Percentiles rank a stretch among this genome's conserved stretches.
These are phyloP conservation scores for Chlorophyllum brunneum DNA, from an alignment of 768 basidiomycete species.

Conservation along the genomic window DNA sequence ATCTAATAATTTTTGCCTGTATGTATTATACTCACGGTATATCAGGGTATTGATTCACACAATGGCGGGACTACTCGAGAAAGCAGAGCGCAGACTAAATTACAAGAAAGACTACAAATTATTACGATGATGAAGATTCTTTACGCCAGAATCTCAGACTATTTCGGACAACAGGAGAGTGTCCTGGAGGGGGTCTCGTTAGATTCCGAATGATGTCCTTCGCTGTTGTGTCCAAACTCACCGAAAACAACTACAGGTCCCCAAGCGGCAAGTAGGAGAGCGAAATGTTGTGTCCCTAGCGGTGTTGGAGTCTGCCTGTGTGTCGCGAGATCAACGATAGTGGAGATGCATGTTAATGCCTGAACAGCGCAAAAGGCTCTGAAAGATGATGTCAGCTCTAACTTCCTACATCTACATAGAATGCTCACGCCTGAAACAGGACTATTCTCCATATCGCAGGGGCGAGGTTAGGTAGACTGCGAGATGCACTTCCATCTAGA, in stretches of 20 bases:
- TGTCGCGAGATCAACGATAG: slow-evolving; percentile 45
- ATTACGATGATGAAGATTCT: not conserved
- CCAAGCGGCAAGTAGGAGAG: slow-evolving; percentile 56
- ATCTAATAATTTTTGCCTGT: slow-evolving; percentile 4
- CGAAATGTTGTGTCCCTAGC: slow-evolving; percentile 65
- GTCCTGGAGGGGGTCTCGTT: slow-evolving; percentile 21
- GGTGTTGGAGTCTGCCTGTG: slow-evolving; percentile 38
- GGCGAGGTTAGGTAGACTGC: slow-evolving; percentile 29
- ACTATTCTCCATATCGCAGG: slow-evolving; percentile 50
- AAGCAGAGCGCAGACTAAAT: not conserved
- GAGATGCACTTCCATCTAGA: slow-evolving; percentile 19
- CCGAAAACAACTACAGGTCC: slow-evolving; percentile 55
- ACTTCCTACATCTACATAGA: not conserved
- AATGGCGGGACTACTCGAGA: not conserved
- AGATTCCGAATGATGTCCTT: not conserved
- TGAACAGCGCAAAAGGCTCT: slow-evolving; percentile 43
- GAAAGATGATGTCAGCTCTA: slow-evolving; percentile 14
- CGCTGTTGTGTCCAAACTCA: slow-evolving; percentile 20
- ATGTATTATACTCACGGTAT: slow-evolving; percentile 4
- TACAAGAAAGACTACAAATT: not conserved
- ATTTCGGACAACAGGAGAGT: slow-evolving; percentile 33
- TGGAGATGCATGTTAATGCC: slow-evolving; percentile 45
- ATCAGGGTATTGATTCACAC: not conserved
- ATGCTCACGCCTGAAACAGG: slow-evolving; percentile 47
- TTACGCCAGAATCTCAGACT: slow-evolving; percentile 33